Percentiles rank a stretch among this genome's conserved stretches.
Evolutionary conservation across 2,329 filamentous ascomycete genomes (phyloP).

Genomic region (Penicillium sp.): DNA sequence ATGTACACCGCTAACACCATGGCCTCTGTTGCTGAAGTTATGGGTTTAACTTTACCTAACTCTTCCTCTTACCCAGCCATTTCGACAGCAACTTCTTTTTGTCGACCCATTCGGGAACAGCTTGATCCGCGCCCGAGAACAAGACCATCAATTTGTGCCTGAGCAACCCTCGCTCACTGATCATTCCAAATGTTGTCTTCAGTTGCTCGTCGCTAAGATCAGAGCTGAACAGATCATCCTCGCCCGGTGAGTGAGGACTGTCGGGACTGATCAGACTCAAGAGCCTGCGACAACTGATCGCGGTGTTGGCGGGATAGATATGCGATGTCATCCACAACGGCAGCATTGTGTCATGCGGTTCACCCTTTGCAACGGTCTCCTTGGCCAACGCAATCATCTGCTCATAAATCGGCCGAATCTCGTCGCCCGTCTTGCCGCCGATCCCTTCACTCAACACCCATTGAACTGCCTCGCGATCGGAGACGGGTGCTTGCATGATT

Average conservation of each 20-base stretch:
- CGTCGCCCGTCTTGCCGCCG: conserved; percentile 23
- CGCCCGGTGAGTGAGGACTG: conserved; percentile 61
- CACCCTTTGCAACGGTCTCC: conserved; percentile 21
- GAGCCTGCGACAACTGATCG: conserved; percentile 59
- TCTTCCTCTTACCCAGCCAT: too few relatives aligned
- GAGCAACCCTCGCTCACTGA: conserved; percentile 40
- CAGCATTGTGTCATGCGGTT: conserved; percentile 33
- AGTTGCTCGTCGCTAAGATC: conserved; percentile 65
- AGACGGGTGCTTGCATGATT: conserved; percentile 78
- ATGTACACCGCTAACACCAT: too few relatives aligned
- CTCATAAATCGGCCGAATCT: conserved; percentile 32
- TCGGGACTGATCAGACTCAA: conserved; percentile 56
- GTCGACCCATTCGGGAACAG: conserved; percentile 49
- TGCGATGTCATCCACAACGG: conserved; percentile 36
- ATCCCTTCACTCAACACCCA: conserved; percentile 32
- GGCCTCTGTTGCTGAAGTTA: too few relatives aligned
- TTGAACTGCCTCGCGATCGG: conserved; percentile 68
- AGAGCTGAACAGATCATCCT: conserved; percentile 84
- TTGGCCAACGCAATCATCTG: conserved; percentile 36
- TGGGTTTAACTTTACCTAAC: too few relatives aligned
- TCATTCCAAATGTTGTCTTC: conserved; percentile 61
- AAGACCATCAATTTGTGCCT: conserved; percentile 49
- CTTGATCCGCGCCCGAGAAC: conserved; percentile 50
- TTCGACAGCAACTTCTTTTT: conserved; percentile 45
- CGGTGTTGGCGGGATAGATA: conserved; percentile 40